Base-by-base conservation (phyloP, 2,329 filamentous ascomycete genomes). In the Ophiocordyceps camponoti-saundersi region DNA sequence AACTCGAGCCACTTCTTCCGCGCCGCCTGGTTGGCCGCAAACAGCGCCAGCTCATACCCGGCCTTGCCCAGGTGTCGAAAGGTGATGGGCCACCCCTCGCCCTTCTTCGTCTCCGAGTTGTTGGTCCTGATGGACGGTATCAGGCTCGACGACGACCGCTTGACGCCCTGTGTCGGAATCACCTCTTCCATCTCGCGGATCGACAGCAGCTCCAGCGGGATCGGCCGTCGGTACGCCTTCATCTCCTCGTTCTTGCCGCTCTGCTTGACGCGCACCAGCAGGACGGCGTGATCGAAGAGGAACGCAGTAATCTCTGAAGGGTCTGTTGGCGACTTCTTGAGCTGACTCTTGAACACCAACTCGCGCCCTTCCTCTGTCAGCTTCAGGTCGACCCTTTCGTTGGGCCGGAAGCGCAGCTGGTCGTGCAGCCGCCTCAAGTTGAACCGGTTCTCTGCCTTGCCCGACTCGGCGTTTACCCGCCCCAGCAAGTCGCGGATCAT, bases 121-220 rank as follows among this genome's bases (percentile, higher is more conserved):
- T 67, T 68, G 48, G 65, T 64, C 44, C 72, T 64, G 42, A 75
- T 66, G 46, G 70, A 67, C 34, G 75, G 71, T 42, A 93, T 77
- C 56, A 96, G 70, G 61, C 87, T 90, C 3, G 88, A 92, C 1
- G 90, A 93, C 15, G 89, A 82, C 46, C 92, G 76, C 67, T 95
- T 96, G 32, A 87, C 71, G 22, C 88, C 88, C 44, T 81, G 65
- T 52, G 77, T 80, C 3, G 89, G 89, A 41, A 95, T 85, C 29
- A 96, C 81, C 60, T 95, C 88, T 46, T 96, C 90, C 90, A 98
- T 96, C 60, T 96, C 90, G 46, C 84, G 82, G 54, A 98, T 96
- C 22, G 92, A 81, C 16, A 98, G 73, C 7, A 98, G 72, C 61
- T 98, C 92, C 30, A 98, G 69, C 15, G 92, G 92, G 53, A 98